phyloP scores from a whole-genome alignment of 768 basidiomycete species.

The Lentinula edodes region DNA sequence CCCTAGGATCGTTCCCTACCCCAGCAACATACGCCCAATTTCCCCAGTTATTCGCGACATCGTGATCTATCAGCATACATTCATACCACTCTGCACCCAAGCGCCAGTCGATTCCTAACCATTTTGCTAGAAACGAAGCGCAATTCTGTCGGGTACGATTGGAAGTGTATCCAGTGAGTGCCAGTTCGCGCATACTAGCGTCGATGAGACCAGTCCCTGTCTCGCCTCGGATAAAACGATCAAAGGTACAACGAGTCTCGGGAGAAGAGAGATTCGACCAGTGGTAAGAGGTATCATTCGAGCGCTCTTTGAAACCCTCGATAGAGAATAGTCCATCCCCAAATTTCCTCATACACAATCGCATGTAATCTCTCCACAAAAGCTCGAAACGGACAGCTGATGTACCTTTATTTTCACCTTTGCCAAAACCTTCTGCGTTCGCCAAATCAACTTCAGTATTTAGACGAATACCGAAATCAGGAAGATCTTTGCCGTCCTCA shows the following conservation, averaged over 20 bases:
- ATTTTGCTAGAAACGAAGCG: slow-evolving; percentile 33
- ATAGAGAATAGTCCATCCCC: slow-evolving; percentile 29
- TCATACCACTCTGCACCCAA: slow-evolving; percentile 42
- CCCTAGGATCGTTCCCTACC: slow-evolving; percentile 8
- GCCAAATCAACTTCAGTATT: not conserved
- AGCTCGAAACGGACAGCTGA: slow-evolving; percentile 31
- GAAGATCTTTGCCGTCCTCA: slow-evolving; percentile 2
- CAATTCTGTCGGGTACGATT: slow-evolving; percentile 40
- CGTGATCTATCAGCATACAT: slow-evolving; percentile 30
- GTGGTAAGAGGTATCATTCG: slow-evolving; percentile 11
- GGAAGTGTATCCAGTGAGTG: slow-evolving; percentile 30
- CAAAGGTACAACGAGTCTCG: slow-evolving; percentile 10
- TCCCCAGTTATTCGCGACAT: slow-evolving; percentile 14
- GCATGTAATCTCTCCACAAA: slow-evolving; percentile 37
- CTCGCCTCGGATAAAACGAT: slow-evolving; percentile 24
- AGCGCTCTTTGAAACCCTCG: slow-evolving; percentile 23
- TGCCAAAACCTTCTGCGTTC: slow-evolving; percentile 7
- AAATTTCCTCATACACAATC: slow-evolving; percentile 22
- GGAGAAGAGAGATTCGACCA: slow-evolving; percentile 14
- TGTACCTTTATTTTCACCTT: slow-evolving; percentile 25
- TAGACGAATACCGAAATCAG: not conserved
- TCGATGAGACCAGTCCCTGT: slow-evolving; percentile 37
- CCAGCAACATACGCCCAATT: slow-evolving; percentile 12
- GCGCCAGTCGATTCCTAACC: slow-evolving; percentile 36
- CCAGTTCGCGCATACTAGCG: slow-evolving; percentile 30